Evolutionary conservation across 345 rosid species (phyloP).

Genomic region (Atalantia buxifolia): DNA sequence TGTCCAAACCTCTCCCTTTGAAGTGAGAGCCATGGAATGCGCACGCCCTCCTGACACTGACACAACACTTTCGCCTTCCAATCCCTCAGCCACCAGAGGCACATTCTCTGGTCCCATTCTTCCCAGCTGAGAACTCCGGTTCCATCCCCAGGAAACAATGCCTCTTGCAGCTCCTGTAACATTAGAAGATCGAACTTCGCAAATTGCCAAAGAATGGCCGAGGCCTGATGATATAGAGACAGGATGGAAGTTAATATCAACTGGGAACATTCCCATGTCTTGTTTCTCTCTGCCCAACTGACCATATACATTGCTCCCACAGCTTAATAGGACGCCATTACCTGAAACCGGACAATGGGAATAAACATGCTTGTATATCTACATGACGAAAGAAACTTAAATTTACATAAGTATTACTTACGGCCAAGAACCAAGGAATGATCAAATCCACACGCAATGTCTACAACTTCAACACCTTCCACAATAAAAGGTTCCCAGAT

Average conservation of each 20-base stretch:
- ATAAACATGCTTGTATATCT: not conserved
- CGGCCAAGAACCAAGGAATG: slow-evolving; percentile 80
- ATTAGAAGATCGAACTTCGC: slow-evolving; percentile 26
- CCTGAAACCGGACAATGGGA: slow-evolving; percentile 37
- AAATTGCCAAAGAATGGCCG: slow-evolving; percentile 85
- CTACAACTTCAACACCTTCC: slow-evolving; percentile 56
- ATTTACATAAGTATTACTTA: slow-evolving; percentile 29
- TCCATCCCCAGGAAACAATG: slow-evolving; percentile 91
- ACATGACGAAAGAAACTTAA: not conserved
- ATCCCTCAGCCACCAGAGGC: slow-evolving; percentile 47
- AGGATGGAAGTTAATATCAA: slow-evolving; percentile 35
- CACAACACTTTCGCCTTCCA: slow-evolving; percentile 44
- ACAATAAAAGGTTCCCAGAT: slow-evolving; percentile 75
- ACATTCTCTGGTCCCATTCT: slow-evolving; percentile 53
- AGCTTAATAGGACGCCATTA: slow-evolving; percentile 61
- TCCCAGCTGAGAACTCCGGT: slow-evolving; percentile 73
- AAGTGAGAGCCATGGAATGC: slow-evolving; percentile 64
- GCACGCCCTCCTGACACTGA: slow-evolving; percentile 71
- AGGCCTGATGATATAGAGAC: slow-evolving; percentile 70
- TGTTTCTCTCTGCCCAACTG: slow-evolving; percentile 69
- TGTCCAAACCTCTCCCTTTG: slow-evolving; percentile 66
- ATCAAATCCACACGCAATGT: slow-evolving; percentile 80
- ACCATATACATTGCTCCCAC: slow-evolving; percentile 82
- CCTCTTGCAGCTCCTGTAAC: slow-evolving; percentile 20
- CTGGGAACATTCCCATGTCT: slow-evolving; percentile 63